Evolutionary conservation across 176 grass and related monocot genomes (phyloP), one percentile per base, ranked within the genome.

Genomic region (Zoysia japonica): DNA sequence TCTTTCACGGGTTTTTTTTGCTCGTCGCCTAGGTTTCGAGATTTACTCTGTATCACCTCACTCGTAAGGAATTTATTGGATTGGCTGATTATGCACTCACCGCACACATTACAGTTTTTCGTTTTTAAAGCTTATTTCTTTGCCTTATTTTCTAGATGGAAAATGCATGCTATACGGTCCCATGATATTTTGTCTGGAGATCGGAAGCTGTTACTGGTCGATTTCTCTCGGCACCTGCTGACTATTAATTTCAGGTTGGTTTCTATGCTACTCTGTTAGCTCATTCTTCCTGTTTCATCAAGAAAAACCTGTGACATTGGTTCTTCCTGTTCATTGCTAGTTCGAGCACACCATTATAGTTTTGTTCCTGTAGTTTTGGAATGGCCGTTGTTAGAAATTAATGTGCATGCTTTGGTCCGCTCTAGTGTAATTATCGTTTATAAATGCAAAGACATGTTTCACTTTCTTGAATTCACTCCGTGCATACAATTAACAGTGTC

Each of bases 231-330:
- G 44, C 45, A 13, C 59, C 63, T 73, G 51, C 19, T 44, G 44
- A 47, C 5, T 51, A 39, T 47, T 17, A 20, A 36, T 62, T 62
- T 76, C 63, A 81, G 85, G 84, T 81, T 61, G 78, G 85, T 81
- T 11, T 76, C 9, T 62, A 6, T 74, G 6, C 8, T 48, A 43
- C 36, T 13, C 6, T 37, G 9, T 11, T 51, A 11, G 68, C 9
- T 13, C 0, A 20, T 79, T 80, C 68, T 51, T 67, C 49, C 3
- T 68, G 14, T 45, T 1, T 15, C 28, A 14, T 62, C n/a, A 46
- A 61, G 37, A 15, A 62, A 80, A 80, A 5, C 14, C 9, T 70
- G 50, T 17, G 38, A 5, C 7, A 9, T 3, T 3, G 44, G 6
- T 11, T 53, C 39, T 43, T 49, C 5, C 20, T 67, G 14, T 60